Evolutionary conservation across 2,329 filamentous ascomycete species (phyloP).

Genomic region (Pyrenochaeta sp.): DNA sequence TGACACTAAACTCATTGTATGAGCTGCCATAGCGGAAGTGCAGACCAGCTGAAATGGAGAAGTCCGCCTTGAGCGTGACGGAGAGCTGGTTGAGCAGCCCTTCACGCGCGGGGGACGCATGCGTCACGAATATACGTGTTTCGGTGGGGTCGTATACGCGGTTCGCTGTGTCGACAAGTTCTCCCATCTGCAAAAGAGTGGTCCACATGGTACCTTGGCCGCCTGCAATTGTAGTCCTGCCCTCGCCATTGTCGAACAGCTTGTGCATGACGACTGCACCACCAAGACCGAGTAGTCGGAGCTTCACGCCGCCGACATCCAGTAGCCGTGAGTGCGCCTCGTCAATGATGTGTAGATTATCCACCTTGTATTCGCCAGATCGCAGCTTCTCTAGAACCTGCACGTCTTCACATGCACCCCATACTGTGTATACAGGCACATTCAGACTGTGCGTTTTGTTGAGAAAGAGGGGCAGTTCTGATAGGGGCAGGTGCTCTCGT

Average conservation of each 20-base stretch:
- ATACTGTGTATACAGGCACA: slow-evolving; percentile 97
- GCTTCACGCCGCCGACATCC: slow-evolving; percentile 94
- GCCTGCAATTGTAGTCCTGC: slow-evolving; percentile 95
- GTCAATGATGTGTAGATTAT: slow-evolving; percentile 97
- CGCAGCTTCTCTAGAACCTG: slow-evolving; percentile 96
- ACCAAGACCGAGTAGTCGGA: slow-evolving; percentile 89
- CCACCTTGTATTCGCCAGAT: slow-evolving; percentile 96
- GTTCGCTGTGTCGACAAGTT: slow-evolving; percentile 96
- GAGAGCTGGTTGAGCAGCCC: slow-evolving; percentile 97
- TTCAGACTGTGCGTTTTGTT: slow-evolving; percentile 90
- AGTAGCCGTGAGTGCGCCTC: slow-evolving; percentile 95
- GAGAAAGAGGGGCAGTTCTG: slow-evolving; percentile 88
- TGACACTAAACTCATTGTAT: slow-evolving; percentile 99
- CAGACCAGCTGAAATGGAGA: slow-evolving; percentile 95
- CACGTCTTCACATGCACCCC: slow-evolving; percentile 98
- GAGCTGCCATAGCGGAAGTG: slow-evolving; percentile 99
- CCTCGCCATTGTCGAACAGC: slow-evolving; percentile 98
- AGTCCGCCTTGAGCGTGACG: slow-evolving; percentile 96
- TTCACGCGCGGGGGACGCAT: slow-evolving; percentile 94
- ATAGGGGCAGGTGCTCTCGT: slow-evolving; percentile 84
- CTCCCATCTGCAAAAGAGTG: slow-evolving; percentile 95
- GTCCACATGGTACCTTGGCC: slow-evolving; percentile 99
- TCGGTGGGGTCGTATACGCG: slow-evolving; percentile 98
- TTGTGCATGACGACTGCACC: slow-evolving; percentile 99
- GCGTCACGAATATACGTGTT: slow-evolving; percentile 94